Evolutionary conservation across 352 stramenopile genomes (phyloP).

Genomic region (Phytophthora macrochlamydospora): DNA sequence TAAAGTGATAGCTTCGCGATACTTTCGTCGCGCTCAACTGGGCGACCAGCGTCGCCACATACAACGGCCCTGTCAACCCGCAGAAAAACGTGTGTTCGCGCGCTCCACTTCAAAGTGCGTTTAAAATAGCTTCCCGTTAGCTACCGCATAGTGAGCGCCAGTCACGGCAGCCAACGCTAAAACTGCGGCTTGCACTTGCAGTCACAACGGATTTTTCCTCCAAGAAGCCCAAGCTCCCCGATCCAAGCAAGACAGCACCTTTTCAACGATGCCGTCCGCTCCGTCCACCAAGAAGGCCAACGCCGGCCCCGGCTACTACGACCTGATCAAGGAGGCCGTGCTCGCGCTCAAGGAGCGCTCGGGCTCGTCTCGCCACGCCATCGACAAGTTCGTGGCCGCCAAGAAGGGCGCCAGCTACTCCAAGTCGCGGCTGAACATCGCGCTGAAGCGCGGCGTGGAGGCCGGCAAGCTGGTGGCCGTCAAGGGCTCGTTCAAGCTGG

Average conservation of each 20-base stretch:
- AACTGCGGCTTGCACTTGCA: not conserved
- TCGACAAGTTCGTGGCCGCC: constrained; percentile 93
- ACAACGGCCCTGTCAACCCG: constrained; percentile 2
- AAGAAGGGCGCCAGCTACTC: constrained; percentile 85
- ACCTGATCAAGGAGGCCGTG: constrained; percentile 94
- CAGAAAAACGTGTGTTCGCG: constrained; percentile 3
- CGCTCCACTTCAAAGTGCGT: constrained; percentile 14
- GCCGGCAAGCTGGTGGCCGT: constrained; percentile 90
- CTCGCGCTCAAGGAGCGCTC: constrained; percentile 91
- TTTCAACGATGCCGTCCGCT: constrained; percentile 50
- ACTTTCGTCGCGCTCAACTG: not conserved
- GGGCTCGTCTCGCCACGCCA: constrained; percentile 92
- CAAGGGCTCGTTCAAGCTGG: constrained; percentile 96
- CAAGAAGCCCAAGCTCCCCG: constrained; percentile 19
- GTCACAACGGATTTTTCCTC: constrained; percentile 51
- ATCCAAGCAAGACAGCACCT: constrained; percentile 3
- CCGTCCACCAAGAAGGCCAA: constrained; percentile 66
- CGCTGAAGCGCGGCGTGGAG: constrained; percentile 91
- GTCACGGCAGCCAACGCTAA: constrained; percentile 4
- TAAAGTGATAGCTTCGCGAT: not conserved
- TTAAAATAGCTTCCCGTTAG: constrained; percentile 31
- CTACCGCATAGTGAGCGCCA: constrained; percentile 25
- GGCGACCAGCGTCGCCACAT: not conserved
- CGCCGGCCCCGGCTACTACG: constrained; percentile 83
- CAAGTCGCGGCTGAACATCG: constrained; percentile 86